phyloP scores from a whole-genome alignment of 345 rosid species.

The Ceriops zippeliana region DNA sequence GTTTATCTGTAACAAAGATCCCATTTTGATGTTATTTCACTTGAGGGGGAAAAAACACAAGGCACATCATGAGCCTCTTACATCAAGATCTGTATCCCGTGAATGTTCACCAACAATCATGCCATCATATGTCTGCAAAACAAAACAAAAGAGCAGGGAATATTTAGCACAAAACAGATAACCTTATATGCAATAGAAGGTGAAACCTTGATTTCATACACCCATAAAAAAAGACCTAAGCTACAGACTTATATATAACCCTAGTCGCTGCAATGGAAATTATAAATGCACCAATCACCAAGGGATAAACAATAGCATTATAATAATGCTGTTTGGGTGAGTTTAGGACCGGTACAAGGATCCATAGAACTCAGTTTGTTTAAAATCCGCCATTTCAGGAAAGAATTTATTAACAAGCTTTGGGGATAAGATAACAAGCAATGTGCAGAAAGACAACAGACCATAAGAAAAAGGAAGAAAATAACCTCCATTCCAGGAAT shows the following conservation, averaged over 20 bases:
- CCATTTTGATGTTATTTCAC: constrained; percentile 19
- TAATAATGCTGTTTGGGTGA: not conserved
- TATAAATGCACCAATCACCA: not conserved
- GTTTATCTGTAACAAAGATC: constrained; percentile 52
- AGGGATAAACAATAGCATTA: not conserved
- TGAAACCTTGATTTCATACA: too few species aligned
- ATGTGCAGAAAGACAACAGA: not conserved
- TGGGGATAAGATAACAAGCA: not conserved
- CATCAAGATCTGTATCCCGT: constrained; percentile 94
- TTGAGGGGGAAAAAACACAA: constrained; percentile 4
- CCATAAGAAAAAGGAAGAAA: not conserved
- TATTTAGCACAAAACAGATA: not conserved
- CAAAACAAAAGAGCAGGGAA: constrained; percentile 20
- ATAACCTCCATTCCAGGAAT: constrained; percentile 83
- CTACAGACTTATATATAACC: not conserved
- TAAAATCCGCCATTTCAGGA: not conserved
- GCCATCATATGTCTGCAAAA: constrained; percentile 88
- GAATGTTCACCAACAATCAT: constrained; percentile 98
- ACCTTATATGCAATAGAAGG: not conserved
- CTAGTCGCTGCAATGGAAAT: not conserved
- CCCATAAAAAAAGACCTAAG: not conserved
- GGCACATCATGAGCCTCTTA: constrained; percentile 33
- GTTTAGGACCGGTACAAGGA: not conserved
- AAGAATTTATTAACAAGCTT: not conserved
- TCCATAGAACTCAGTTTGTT: not conserved